Percentiles rank a stretch among this genome's conserved stretches.
These are phyloP conservation scores for Coemansia umbellata DNA, from an alignment of 192 early-diverging fungal species.

Conservation along the genomic window DNA sequence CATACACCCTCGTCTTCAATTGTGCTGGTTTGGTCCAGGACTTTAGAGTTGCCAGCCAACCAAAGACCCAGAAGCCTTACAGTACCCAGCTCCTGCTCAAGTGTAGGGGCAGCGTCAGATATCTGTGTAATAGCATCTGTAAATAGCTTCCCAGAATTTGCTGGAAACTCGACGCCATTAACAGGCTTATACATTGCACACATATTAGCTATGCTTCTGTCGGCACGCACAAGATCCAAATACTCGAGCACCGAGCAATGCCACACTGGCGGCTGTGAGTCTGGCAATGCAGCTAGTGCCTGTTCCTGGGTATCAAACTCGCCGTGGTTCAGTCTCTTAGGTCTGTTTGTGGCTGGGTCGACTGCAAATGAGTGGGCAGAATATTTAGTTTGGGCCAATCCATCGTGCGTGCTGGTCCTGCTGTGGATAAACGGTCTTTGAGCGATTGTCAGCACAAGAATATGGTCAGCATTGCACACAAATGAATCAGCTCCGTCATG, in stretches of 20 bases:
- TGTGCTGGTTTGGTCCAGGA: too few relatives aligned
- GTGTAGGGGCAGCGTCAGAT: conserved; percentile 9
- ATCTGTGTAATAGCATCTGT: conserved; percentile 4
- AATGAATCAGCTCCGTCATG: conserved; percentile 35
- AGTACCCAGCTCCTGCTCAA: conserved; percentile 15
- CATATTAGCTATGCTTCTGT: conserved; percentile 13
- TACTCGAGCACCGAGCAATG: conserved; percentile 42
- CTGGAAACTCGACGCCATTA: conserved; percentile 27
- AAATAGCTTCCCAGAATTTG: conserved; percentile 20
- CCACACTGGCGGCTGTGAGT: conserved; percentile 32
- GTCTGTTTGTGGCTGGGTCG: conserved; percentile 10
- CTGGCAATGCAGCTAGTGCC: conserved; percentile 24
- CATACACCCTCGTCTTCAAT: not conserved
- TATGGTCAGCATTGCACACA: conserved; percentile 55
- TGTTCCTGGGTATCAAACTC: conserved; percentile 20
- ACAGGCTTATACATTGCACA: conserved; percentile 36
- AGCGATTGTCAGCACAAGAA: conserved; percentile 45
- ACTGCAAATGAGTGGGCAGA: conserved; percentile 7
- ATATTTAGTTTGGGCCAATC: conserved; percentile 4
- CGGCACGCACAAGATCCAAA: conserved; percentile 20
- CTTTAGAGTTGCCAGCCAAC: conserved; percentile 11
- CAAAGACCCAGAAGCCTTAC: conserved; percentile 32
- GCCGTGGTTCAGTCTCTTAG: conserved; percentile 4
- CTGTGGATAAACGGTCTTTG: conserved; percentile 12
- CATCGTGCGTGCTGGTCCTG: not conserved